Base-by-base conservation (phyloP, 1,284 basidiomycete species). In the Ceratobasidium papillatum region DNA sequence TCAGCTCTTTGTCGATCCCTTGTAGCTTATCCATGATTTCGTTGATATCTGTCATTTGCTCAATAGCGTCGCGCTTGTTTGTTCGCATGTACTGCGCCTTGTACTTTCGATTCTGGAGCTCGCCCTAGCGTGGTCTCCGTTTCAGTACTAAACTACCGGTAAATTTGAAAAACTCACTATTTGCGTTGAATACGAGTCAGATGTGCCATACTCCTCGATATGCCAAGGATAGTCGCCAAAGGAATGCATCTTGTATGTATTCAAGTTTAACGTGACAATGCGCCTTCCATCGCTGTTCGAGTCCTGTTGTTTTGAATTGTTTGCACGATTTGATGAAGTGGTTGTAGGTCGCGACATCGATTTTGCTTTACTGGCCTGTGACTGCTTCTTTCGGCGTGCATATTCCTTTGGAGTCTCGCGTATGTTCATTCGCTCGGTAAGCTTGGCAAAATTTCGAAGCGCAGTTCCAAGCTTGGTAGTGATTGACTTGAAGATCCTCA, bases 201-300 rank as follows among this genome's bases (percentile, higher is more conserved):
- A 81, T 25, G 80, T 79, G 0, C 83, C 81, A 77, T 81, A 83
- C 19, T 79, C 75, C 12, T 74, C 75, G 32, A 84, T 84, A 0
- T 78, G 75, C 2, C 9, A 27, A 0, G 77, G 76, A 56, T 83
- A 83, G 58, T 85, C 82, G 0, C 80, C 82, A 2, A 84, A 75
- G 0, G 80, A 78, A 77, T 84, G 84, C 56, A 79, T 79, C 74
- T 84, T 84, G 27, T 68, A 68, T 17, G 51, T 68, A 36, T 54
- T 56, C 5, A 68, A n/a, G 52, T 68, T 68, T 2, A 68, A 36
- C 36, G 25, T 41, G 22, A 49, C 30, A 8, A 41, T 38, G 19
- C 34, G 51, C 12, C 49, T 36, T 56, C 62, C 43, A 12, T 49
- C 45, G 45, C 32, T n/a, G 30, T 36, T 25, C 17, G 62, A 17